phyloP scores from a whole-genome alignment of 176 grass and related monocot genomes.

The Poa annua region DNA sequence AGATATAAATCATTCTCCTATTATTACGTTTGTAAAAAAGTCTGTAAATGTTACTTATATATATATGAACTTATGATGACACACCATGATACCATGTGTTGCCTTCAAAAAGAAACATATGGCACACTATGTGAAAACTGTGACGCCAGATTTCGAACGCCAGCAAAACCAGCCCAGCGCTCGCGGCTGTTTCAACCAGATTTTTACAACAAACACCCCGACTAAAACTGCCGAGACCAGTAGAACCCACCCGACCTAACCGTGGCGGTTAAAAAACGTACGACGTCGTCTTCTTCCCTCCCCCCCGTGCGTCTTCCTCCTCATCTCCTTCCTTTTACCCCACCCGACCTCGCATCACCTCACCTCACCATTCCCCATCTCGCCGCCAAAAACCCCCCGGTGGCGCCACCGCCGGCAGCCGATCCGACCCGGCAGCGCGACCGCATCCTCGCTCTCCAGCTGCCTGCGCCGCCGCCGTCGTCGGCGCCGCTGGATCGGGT shows the following conservation, averaged over 20 bases:
- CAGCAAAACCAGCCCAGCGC: not conserved
- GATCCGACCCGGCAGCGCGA: conserved; percentile 42
- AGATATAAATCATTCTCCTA: not conserved
- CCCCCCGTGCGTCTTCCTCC: not conserved
- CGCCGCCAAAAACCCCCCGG: conserved; percentile 36
- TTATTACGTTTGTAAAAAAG: not conserved
- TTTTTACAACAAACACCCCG: conserved; percentile 32
- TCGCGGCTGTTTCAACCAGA: not conserved
- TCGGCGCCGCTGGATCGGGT: conserved; percentile 28
- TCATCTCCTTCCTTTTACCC: not conserved
- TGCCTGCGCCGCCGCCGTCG: conserved; percentile 21
- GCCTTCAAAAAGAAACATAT: not conserved
- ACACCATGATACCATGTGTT: too few species aligned
- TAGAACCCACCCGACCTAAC: conserved; percentile 37
- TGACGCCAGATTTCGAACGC: not conserved
- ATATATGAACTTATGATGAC: conserved; percentile 21
- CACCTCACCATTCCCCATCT: conserved; percentile 30
- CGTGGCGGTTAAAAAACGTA: conserved; percentile 61
- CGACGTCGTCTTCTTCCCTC: conserved; percentile 56
- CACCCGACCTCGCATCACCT: not conserved
- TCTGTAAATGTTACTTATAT: not conserved
- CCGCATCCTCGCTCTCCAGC: not conserved
- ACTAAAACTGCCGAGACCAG: conserved; percentile 3
- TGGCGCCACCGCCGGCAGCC: conserved; percentile 16
- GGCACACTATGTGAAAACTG: not conserved